These are phyloP conservation scores for Cladophialophora chaetospira DNA, from an alignment of 2,329 filamentous ascomycete genomes.

Conservation along the genomic window DNA sequence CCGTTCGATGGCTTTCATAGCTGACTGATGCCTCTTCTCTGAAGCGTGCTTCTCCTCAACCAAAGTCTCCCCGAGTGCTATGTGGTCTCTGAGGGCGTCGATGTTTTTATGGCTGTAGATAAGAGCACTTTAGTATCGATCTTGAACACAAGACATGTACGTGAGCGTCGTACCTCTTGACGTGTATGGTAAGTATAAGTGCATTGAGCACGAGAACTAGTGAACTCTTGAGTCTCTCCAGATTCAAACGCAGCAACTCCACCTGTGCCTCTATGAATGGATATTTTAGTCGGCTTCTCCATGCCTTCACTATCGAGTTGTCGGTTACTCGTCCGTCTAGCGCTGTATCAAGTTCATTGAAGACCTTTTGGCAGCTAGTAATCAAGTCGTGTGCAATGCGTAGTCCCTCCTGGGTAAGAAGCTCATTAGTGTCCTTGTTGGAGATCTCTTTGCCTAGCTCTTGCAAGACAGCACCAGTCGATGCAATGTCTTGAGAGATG, in stretches of 20 bases:
- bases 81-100: too few species aligned
- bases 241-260: slow-evolving; percentile 34
- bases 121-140: too few species aligned
- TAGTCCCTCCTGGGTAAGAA: background rate
- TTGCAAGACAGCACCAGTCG: slow-evolving; percentile 35
- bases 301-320: background rate
- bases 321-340: background rate
- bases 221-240: slow-evolving; percentile 36
- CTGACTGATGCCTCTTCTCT: too few species aligned
- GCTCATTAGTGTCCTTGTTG: slow-evolving; percentile 28
- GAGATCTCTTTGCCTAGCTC: slow-evolving; percentile 34
- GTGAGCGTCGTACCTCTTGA: too few species aligned
- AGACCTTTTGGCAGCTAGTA: background rate
- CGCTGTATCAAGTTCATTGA: background rate
- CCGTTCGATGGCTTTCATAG: too few species aligned
- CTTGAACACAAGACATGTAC: too few species aligned
- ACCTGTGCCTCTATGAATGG: slow-evolving; percentile 33
- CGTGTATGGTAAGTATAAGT: background rate
- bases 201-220: background rate
- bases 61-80: too few species aligned
- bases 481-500: slow-evolving; percentile 36
- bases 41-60: too few species aligned
- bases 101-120: too few species aligned
- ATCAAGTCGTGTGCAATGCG: background rate
- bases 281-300: background rate